These are phyloP conservation scores for Fusarium veterinarium DNA, from an alignment of 2,329 filamentous ascomycete genomes.

Conservation along the genomic window DNA sequence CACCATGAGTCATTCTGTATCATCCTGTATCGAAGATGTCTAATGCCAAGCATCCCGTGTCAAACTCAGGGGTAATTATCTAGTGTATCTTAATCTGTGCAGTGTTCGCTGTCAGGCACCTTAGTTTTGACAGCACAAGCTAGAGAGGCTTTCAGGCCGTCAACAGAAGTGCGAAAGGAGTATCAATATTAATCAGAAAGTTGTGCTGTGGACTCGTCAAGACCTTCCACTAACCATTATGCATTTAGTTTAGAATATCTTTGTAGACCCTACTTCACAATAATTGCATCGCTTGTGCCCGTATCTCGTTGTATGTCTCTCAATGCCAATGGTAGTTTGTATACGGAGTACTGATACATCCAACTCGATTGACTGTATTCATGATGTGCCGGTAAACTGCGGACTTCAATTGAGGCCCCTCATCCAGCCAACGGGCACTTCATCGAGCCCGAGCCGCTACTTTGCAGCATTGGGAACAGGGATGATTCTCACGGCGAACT, in stretches of 20 bases:
- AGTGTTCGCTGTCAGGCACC: neutral
- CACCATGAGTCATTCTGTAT: constrained; percentile 13
- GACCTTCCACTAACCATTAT: accelerated
- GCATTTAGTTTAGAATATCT: neutral
- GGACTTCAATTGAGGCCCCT: neutral
- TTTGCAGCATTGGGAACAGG: neutral
- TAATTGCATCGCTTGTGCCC: neutral
- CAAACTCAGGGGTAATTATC: accelerated
- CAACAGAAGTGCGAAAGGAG: accelerated
- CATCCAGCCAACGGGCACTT: neutral
- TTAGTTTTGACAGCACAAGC: neutral
- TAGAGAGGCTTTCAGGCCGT: accelerated
- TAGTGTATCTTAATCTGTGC: neutral
- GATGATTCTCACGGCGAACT: no score
- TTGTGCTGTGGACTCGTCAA: accelerated
- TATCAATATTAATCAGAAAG: accelerated
- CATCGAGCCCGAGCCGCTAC: neutral
- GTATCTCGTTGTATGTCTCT: neutral
- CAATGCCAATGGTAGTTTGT: neutral
- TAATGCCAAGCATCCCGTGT: neutral
- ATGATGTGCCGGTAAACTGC: accelerated
- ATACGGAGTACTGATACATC: no score
- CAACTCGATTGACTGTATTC: no score
- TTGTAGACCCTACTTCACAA: neutral
- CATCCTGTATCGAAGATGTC: neutral